Evolutionary conservation across 805 yeast genomes (phyloP).

Genomic region (Nakazawaea anatomiae): DNA sequence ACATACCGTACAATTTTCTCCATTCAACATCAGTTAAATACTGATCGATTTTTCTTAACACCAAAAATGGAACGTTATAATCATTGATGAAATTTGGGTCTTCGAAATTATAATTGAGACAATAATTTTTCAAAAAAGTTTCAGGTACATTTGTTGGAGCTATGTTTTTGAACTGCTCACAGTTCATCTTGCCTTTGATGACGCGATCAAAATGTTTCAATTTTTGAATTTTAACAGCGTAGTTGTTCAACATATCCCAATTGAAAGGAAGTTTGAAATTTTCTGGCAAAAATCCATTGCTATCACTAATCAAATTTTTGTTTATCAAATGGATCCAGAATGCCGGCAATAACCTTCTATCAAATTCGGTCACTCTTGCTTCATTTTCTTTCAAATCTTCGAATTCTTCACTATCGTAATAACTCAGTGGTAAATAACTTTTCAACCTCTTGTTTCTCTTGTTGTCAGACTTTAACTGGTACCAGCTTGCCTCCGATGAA

Average conservation of each 20-base stretch:
- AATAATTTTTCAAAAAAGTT: conserved; percentile 5
- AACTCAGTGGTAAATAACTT: conserved; percentile 2
- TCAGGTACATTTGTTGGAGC: conserved; percentile 8
- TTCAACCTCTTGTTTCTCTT: conserved; percentile 7
- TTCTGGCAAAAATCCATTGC: conserved; percentile 1
- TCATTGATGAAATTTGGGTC: conserved; percentile 9
- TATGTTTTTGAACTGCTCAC: conserved; percentile 7
- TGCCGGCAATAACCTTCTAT: conserved; percentile 10
- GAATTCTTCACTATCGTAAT: not conserved
- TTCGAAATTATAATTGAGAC: conserved; percentile 7
- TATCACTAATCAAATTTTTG: not conserved
- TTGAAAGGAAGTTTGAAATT: conserved; percentile 11
- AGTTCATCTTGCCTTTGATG: conserved; percentile 5
- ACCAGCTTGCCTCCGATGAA: not conserved
- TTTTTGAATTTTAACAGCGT: conserved; percentile 7
- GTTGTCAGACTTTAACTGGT: not conserved
- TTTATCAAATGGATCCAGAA: conserved; percentile 9
- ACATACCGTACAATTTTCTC: conserved; percentile 11
- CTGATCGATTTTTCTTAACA: conserved; percentile 10
- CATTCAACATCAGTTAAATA: conserved; percentile 9
- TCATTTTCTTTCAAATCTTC: not conserved
- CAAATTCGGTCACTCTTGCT: conserved; percentile 1
- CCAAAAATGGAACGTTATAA: conserved; percentile 9
- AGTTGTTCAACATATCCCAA: conserved; percentile 9
- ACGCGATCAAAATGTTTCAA: conserved; percentile 9